Evolutionary conservation across 345 rosid species (phyloP).

Genomic region (Draba incana): DNA sequence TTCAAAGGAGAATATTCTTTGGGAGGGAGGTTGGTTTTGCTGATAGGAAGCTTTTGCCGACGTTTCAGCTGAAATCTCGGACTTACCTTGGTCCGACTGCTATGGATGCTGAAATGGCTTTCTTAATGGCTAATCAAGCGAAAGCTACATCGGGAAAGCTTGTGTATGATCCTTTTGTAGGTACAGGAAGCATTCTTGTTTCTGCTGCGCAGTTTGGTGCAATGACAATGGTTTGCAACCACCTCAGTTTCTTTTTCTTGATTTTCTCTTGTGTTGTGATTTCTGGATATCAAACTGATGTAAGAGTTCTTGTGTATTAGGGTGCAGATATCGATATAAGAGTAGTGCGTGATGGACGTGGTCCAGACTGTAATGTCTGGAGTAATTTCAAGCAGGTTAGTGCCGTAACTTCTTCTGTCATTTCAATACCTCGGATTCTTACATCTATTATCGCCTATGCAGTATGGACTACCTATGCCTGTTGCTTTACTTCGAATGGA

Average conservation of each 20-base stretch:
- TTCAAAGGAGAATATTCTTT: conserved; percentile 70
- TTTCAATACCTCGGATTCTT: conserved; percentile 2
- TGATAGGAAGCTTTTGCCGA: conserved; percentile 86
- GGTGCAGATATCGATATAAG: conserved; percentile 98
- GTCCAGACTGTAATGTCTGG: conserved; percentile 96
- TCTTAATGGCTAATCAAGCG: conserved; percentile 97
- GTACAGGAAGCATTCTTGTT: conserved; percentile 95
- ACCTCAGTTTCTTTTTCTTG: background rate
- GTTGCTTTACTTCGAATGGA: conserved; percentile 85
- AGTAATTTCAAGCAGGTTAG: conserved; percentile 97
- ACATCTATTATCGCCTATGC: conserved; percentile 34
- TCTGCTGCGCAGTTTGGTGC: conserved; percentile 95
- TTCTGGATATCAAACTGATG: conserved; percentile 26
- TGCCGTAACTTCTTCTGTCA: conserved; percentile 5
- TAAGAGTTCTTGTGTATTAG: conserved; percentile 47
- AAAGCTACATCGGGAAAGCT: conserved; percentile 76
- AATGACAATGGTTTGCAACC: conserved; percentile 71
- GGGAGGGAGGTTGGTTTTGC: conserved; percentile 92
- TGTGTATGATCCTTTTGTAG: conserved; percentile 94
- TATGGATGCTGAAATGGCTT: conserved; percentile 99
- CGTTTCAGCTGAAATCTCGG: conserved; percentile 84
- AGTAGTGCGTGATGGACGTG: conserved; percentile 97
- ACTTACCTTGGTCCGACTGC: conserved; percentile 94
- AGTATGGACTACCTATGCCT: conserved; percentile 90
- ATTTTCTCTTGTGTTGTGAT: background rate